phyloP scores from a whole-genome alignment of 306 rosid genomes.

The Luffa acutangula region DNA sequence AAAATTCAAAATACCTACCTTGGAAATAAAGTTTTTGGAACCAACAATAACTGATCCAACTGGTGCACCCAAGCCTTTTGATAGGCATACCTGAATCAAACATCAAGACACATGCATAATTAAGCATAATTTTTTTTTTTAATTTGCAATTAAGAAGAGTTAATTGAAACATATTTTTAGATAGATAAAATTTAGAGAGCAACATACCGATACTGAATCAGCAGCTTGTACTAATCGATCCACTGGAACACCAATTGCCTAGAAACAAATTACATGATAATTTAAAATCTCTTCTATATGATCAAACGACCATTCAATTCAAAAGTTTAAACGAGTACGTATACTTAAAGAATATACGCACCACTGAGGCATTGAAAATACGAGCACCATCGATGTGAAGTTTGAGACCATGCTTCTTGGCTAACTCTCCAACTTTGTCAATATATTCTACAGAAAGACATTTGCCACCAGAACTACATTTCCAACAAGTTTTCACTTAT shows the following conservation, averaged over 20 bases:
- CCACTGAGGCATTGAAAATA: conserved; percentile 74
- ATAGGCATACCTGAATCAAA: neutral
- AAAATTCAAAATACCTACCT: conserved; percentile 33
- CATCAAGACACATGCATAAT: neutral
- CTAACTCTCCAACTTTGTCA: conserved; percentile 76
- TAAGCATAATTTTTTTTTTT: neutral
- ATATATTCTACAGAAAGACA: conserved; percentile 72
- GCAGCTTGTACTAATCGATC: conserved; percentile 81
- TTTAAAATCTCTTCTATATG: neutral
- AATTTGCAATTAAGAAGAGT: neutral
- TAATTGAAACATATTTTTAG: too few relatives aligned
- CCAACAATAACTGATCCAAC: conserved; percentile 87
- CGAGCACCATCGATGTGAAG: conserved; percentile 98
- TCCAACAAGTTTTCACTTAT: neutral
- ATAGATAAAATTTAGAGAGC: neutral
- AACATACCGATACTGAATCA: conserved; percentile 60
- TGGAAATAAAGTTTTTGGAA: conserved; percentile 53
- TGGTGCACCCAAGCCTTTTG: conserved; percentile 95
- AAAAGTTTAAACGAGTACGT: neutral
- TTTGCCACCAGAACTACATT: conserved; percentile 78
- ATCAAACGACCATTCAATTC: too few relatives aligned
- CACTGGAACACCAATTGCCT: conserved; percentile 86
- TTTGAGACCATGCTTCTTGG: conserved; percentile 68
- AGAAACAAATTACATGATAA: neutral
- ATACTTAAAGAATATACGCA: conserved; percentile 16